Evolutionary conservation across 768 basidiomycete genomes (phyloP), one percentile per base, ranked within the genome.

Genomic region (Pleurotus tuoliensis): DNA sequence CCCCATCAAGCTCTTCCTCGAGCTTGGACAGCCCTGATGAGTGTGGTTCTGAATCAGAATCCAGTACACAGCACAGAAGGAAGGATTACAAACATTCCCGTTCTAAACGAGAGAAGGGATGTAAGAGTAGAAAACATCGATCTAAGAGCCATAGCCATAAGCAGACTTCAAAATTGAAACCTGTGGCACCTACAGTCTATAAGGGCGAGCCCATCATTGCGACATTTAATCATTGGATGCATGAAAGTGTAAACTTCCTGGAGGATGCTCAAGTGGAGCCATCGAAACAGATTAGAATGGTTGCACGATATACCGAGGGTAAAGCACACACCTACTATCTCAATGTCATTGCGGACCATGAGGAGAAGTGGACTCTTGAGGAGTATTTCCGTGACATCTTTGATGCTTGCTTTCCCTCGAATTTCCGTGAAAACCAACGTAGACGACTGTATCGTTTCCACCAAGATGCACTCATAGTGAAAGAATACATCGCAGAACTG

Each of bases 321-420:
- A 64, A 63, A 2, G 74, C 74, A 0, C 65, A 67, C 34, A 60
- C 59, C 6, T 73, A 64, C 37, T 73, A 69, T 27, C 63, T 61
- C 11, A 56, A 52, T 2, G 59, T 64, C 8, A 66, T 74, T 0
- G 55, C 64, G 0, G 18, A 45, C 0, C 51, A 60, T 2, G 56
- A 59, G 0, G 46, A 63, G 8, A n/a, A 59, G 2, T 73, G 64
- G 65, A 60, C 16, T 2, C 20, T 70, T 0, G 22, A 58, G 2
- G 34, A 60, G 4, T 72, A 73, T 58, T 70, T 73, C 41, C 27
- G 45, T 3, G 68, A 56, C 20, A 27, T 75, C 2, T 74, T 68
- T 41, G 66, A 73, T 37, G 64, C 66, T 18, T 71, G 66, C 37
- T 76, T 76, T 55, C 74, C 72, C 3, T 15, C 63, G 0, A 58